Base-by-base conservation (phyloP, 2,329 filamentous ascomycete species). In the Simplicillium sp. region DNA sequence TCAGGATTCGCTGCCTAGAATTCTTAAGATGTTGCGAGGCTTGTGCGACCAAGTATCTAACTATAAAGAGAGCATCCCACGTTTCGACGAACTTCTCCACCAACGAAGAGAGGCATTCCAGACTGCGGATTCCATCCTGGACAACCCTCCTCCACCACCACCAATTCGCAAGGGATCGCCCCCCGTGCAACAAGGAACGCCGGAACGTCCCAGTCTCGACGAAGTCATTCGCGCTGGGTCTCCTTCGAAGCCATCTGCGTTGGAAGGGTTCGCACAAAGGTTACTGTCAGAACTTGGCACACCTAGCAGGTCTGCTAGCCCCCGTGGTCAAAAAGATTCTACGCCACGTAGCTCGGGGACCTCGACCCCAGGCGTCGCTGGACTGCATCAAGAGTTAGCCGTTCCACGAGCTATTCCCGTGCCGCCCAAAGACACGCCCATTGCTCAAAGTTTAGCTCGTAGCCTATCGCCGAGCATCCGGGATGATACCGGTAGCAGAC, bases 21-120 rank as follows among this genome's bases (percentile, higher is more conserved):
- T 86, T 4, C 66, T 84, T 12, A 58, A 59, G 2, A 65, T 80
- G 16, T 58, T 89, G 1, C 72, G 78, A 47, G 62, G 59, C 7
- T 68, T 89, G 1, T 71, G 77, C 11, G 70, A 77, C 17, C 78
- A 87, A 54, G 46, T 51, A 20, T 49, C 50, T 11, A 46, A 54
- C 42, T 61, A 59, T 58, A 50, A 48, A 43, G 48, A 48, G 29
- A 73, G 75, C 6, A 72, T 89, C 7, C 77, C 82, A 0, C 76
- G 84, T 31, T 89, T 88, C 54, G 80, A 87, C 39, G 78, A 84
- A 31, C 68, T 88, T 3, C 64, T 88, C 4, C 80, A 72, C 60
- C 79, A 73, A 58, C 78, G 70, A 11, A 75, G 77, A 5, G 73
- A 80, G 46, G 77, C 75, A 1, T 84, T 82, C 50, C 73, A 77